Evolutionary conservation across 78 protist species (phyloP).

Genomic region (Dictyostelium brefeldianum): DNA sequence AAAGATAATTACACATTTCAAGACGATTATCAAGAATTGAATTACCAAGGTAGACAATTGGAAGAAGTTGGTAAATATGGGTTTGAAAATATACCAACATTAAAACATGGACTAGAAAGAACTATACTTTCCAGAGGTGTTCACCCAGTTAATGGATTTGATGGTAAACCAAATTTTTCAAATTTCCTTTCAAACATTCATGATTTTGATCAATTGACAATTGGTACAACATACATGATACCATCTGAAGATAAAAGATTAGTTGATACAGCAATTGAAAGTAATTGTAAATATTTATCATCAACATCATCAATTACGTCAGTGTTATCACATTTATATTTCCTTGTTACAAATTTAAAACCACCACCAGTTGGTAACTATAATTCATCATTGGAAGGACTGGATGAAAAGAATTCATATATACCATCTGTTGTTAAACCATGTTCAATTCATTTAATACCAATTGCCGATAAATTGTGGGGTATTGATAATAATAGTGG

Average conservation of each 20-base stretch:
- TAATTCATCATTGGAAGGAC: too few species aligned
- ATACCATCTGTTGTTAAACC: conserved; percentile 17
- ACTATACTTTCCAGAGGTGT: conserved; percentile 1
- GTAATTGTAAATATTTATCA: conserved; percentile 21
- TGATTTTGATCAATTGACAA: conserved; percentile 32
- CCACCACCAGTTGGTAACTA: neutral
- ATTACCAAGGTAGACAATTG: neutral
- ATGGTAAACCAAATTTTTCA: conserved; percentile 36
- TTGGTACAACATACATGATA: conserved; percentile 24
- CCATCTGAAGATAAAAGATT: conserved; percentile 60
- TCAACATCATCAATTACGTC: conserved; percentile 66
- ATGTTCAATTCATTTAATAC: conserved; percentile 3
- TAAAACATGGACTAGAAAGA: conserved; percentile 50
- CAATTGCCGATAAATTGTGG: conserved; percentile 13
- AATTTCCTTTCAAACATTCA: conserved; percentile 37
- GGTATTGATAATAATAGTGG: conserved; percentile 55
- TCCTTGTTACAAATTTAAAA: conserved; percentile 2
- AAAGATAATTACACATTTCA: neutral
- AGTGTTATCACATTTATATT: conserved; percentile 38
- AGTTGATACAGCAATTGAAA: neutral
- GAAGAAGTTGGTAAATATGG: neutral
- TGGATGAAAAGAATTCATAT: neutral
- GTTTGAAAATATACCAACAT: conserved; percentile 9
- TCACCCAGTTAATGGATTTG: conserved; percentile 21
- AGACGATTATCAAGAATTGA: neutral